These are phyloP conservation scores for Emmonsia crescens DNA, from an alignment of 2,329 filamentous ascomycete genomes.

Conservation along the genomic window DNA sequence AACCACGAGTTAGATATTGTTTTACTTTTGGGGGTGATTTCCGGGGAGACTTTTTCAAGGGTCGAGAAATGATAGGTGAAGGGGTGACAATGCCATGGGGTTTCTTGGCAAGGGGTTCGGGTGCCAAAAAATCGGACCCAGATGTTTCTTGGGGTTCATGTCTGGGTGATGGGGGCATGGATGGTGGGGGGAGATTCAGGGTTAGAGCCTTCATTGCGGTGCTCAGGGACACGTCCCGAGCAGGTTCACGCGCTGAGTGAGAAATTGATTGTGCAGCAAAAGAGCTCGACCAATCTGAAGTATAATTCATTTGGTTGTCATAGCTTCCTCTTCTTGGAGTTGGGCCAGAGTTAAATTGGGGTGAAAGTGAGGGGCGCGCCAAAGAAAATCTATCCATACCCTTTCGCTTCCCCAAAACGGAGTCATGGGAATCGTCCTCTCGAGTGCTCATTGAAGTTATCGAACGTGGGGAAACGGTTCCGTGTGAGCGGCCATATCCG, in stretches of 20 bases:
- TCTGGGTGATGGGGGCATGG: conserved; percentile 17
- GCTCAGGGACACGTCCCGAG: conserved; percentile 29
- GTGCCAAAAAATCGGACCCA: conserved; percentile 13
- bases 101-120: conserved; percentile 21
- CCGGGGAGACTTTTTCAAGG: conserved; percentile 19
- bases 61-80: conserved; percentile 26
- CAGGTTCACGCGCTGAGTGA: background rate
- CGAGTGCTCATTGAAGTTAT: conserved; percentile 34
- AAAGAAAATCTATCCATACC: conserved; percentile 38
- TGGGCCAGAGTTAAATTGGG: conserved; percentile 10
- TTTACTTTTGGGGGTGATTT: conserved; percentile 31
- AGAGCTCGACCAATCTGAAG: conserved; percentile 21
- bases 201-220: conserved; percentile 26
- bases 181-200: conserved; percentile 9
- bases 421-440: conserved; percentile 26
- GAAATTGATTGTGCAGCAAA: conserved; percentile 14
- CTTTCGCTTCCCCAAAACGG: conserved; percentile 38
- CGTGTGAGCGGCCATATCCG: conserved; percentile 39
- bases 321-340: conserved; percentile 13
- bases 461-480: conserved; percentile 32
- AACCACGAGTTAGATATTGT: conserved; percentile 58
- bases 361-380: conserved; percentile 18
- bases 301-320: conserved; percentile 18
- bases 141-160: conserved; percentile 18
- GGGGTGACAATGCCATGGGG: conserved; percentile 13